phyloP scores from a whole-genome alignment of 2,329 filamentous ascomycete species.

The Neonectria hederae region DNA sequence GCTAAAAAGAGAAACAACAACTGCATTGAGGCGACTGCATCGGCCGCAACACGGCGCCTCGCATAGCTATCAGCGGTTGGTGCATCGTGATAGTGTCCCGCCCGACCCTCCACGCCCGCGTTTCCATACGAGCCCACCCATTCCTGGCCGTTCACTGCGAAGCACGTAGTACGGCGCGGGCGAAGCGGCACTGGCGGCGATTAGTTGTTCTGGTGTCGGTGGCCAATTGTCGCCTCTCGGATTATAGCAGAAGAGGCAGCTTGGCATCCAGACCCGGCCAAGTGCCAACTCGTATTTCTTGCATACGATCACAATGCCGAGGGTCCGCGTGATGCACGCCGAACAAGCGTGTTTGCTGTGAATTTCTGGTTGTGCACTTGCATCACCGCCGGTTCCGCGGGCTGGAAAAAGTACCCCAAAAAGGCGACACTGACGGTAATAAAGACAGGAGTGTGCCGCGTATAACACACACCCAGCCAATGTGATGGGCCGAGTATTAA shows the following conservation, averaged over 20 bases:
- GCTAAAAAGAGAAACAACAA: neutral
- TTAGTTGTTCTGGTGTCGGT: neutral
- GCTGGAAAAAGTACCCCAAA: neutral
- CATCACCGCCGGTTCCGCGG: neutral
- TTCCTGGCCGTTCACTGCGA: neutral
- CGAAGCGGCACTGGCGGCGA: neutral
- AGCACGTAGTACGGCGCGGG: conserved; percentile 1
- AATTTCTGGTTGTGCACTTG: conserved; percentile 6
- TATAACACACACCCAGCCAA: neutral
- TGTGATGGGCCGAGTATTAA: neutral
- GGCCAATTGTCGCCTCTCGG: conserved; percentile 13
- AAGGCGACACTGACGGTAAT: neutral
- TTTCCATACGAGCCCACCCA: conserved; percentile 19
- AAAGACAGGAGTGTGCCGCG: neutral
- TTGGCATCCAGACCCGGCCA: conserved; percentile 10
- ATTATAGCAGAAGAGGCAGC: conserved; percentile 10
- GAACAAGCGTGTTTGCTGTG: neutral
- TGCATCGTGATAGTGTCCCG: conserved; percentile 9
- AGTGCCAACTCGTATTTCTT: conserved; percentile 20
- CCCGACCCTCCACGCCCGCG: conserved; percentile 2
- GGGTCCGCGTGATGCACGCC: conserved; percentile 13
- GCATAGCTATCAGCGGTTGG: conserved; percentile 13
- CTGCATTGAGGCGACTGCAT: conserved; percentile 20
- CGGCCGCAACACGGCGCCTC: conserved; percentile 17
- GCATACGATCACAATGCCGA: conserved; percentile 3